These are phyloP conservation scores for Betula pendula DNA, from an alignment of 306 rosid genomes.

Conservation along the genomic window DNA sequence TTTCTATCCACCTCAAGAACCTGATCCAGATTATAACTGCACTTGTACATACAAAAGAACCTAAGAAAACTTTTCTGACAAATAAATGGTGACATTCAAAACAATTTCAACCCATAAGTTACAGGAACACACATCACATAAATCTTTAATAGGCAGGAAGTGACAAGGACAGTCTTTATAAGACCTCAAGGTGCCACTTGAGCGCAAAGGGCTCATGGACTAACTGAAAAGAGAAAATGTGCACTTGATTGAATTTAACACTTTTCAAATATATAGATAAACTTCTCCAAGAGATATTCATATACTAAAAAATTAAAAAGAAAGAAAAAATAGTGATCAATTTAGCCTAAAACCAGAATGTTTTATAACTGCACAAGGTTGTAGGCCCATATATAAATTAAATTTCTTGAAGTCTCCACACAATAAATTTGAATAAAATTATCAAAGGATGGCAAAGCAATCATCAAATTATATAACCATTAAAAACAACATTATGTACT, in stretches of 20 bases:
- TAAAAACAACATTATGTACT: not conserved
- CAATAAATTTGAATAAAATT: no score
- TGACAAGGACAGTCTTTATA: not conserved
- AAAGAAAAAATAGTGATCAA: not conserved
- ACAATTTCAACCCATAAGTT: no score
- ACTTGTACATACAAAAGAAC: not conserved
- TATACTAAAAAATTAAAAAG: not conserved
- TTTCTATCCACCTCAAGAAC: constrained; percentile 3
- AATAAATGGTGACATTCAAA: no score
- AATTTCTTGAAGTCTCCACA: not conserved
- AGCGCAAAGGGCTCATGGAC: not conserved
- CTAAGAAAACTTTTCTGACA: no score
- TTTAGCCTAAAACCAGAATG: not conserved
- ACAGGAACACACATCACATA: not conserved
- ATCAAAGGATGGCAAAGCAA: not conserved
- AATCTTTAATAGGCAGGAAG: not conserved
- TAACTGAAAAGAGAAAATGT: not conserved
- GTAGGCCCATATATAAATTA: not conserved
- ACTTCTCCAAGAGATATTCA: not conserved
- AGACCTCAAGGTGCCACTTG: not conserved
- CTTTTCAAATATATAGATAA: not conserved
- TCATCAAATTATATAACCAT: not conserved
- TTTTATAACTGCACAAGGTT: not conserved
- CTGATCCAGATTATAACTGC: not conserved
- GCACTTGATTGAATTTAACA: not conserved